Conservation (phyloP, 768 basidiomycete genomes). For the Mrakia hoshinonis region DNA sequence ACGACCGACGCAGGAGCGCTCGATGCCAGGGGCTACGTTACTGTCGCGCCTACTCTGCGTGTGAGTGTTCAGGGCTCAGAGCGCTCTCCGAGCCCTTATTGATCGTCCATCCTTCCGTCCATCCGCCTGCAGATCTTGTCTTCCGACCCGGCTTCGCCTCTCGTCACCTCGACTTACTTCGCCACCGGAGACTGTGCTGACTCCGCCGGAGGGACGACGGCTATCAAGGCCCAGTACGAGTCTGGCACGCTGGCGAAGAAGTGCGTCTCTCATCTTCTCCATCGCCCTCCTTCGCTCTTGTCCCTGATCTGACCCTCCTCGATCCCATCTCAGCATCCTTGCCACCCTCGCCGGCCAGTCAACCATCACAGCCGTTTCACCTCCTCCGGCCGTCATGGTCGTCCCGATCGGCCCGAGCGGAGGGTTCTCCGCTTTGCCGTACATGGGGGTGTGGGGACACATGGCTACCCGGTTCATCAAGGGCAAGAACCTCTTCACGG, state of each 20-base stretch:
- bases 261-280: not conserved
- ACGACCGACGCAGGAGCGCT: not conserved
- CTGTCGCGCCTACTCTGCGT: not conserved
- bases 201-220: conserved; percentile 5
- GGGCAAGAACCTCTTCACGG: not conserved
- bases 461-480: not conserved
- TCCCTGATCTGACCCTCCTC: not conserved
- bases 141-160: too few species aligned
- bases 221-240: conserved; percentile 5
- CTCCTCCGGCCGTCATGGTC: not conserved
- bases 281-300: not conserved
- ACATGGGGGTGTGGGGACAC: conserved; percentile 2
- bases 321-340: not conserved
- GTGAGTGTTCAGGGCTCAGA: too few species aligned
- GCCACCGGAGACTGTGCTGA: conserved; percentile 16
- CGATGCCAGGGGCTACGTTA: not conserved
- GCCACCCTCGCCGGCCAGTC: not conserved
- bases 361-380: not conserved
- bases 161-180: not conserved
- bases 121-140: too few species aligned
- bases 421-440: not conserved
- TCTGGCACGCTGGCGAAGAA: not conserved
- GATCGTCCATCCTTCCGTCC: not conserved
- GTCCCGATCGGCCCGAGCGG: conserved; percentile 6
- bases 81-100: not conserved